Evolutionary conservation across 495 filamentous ascomycete genomes (phyloP).

Genomic region (Oleoguttula mirabilis): DNA sequence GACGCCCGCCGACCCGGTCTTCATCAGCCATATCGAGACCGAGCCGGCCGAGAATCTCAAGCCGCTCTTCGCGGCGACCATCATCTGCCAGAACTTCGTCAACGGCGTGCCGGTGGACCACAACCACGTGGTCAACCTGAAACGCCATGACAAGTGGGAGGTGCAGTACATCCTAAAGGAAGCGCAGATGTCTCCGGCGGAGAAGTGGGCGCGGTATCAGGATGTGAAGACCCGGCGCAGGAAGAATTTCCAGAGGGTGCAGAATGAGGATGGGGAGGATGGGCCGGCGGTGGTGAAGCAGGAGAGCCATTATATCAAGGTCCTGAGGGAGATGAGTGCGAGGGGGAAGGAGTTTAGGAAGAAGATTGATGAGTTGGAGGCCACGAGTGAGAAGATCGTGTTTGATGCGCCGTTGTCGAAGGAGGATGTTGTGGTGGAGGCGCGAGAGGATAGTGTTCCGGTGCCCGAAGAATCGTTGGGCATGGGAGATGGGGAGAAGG

Average conservation of each 20-base stretch:
- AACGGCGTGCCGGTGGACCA: constrained; percentile 47
- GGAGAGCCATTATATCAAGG: constrained; percentile 27
- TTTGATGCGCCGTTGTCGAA: too few species aligned
- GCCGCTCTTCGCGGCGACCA: constrained; percentile 48
- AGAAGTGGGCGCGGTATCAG: constrained; percentile 39
- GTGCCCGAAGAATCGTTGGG: too few species aligned
- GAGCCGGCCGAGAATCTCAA: constrained; percentile 4
- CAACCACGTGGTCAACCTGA: constrained; percentile 44
- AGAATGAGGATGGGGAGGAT: constrained; percentile 12
- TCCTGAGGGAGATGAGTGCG: constrained; percentile 28
- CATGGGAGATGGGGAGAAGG: too few species aligned
- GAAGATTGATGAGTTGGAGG: constrained; percentile 39
- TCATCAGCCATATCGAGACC: constrained; percentile 13
- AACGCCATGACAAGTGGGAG: constrained; percentile 47
- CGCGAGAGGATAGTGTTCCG: too few species aligned
- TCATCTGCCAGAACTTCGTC: constrained; percentile 60
- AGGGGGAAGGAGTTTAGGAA: constrained; percentile 31
- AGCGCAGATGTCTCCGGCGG: constrained; percentile 19
- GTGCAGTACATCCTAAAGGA: constrained; percentile 67
- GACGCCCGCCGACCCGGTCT: constrained; percentile 19
- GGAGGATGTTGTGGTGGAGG: too few species aligned
- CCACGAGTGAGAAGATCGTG: constrained; percentile 17
- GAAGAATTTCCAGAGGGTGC: constrained; percentile 27
- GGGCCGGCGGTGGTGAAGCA: constrained; percentile 30
- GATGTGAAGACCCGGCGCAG: constrained; percentile 40